phyloP scores from a whole-genome alignment of 345 rosid genomes.

The Lepidium africanum region DNA sequence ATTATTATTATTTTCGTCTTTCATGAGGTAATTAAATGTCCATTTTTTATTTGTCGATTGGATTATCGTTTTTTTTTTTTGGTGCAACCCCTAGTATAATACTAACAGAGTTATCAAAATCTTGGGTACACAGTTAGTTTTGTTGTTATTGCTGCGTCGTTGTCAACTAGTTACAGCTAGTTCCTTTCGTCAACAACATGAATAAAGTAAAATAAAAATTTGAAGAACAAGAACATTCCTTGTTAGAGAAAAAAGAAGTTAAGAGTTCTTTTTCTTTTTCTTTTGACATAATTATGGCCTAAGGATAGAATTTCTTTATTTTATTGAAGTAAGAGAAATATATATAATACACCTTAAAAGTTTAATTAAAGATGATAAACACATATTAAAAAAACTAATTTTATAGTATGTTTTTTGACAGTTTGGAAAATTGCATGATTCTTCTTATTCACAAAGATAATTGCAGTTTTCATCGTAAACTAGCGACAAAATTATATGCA shows the following conservation, averaged over 20 bases:
- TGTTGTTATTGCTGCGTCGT: too few species aligned
- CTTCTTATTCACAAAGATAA: too few species aligned
- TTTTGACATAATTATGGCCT: not conserved
- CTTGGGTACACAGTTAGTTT: too few species aligned
- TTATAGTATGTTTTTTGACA: not conserved
- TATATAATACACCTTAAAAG: not conserved
- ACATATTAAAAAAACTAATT: not conserved
- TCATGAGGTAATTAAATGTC: too few species aligned
- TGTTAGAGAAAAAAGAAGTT: not conserved
- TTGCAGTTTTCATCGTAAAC: too few species aligned
- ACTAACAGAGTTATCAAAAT: too few species aligned
- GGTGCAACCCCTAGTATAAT: too few species aligned
- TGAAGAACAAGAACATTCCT: not conserved
- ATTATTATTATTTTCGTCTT: too few species aligned
- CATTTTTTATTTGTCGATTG: too few species aligned
- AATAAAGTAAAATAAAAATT: not conserved
- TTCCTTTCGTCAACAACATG: not conserved
- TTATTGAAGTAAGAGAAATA: not conserved
- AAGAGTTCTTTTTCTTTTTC: not conserved
- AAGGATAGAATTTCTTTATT: too few species aligned
- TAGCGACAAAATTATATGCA: not conserved
- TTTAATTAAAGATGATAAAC: not conserved
- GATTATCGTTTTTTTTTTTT: too few species aligned
- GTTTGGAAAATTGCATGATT: not conserved
- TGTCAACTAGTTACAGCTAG: not conserved